Base-by-base conservation (phyloP, 331 rosid species). In the Quercus tomentella region DNA sequence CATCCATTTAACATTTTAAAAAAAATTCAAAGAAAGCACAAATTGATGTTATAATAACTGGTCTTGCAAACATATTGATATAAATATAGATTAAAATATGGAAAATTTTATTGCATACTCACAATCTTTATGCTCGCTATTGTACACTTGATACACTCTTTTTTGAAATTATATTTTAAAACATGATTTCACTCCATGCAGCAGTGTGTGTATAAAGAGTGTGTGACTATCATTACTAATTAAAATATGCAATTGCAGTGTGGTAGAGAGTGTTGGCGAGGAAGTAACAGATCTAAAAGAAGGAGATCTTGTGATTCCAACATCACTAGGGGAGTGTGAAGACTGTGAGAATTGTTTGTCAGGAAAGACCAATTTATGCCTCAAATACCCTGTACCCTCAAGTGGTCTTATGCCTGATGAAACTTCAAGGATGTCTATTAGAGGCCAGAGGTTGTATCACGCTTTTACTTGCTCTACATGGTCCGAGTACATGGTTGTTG, bases 221-320 rank as follows among this genome's bases (percentile, higher is more conserved):
- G 2, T 33, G 7, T 33, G 2, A 33, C 37, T 33, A 26, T 37
- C 2, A 37, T 37, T 37, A 45, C 52, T 45, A 45, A 45, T 45
- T 25, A 28, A 28, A 63, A 5, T 21, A 63, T 63, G 71, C 6
- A 72, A 55, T 22, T 74, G 72, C 80, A 90, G 92, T 17, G 77
- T 88, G 57, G 76, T 88, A 2, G 89, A 90, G 75, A 88, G 88
- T 73, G 67, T 87, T 7, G 91, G 91, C 4, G 89, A 83, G 56
- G 62, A 80, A 26, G 89, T 83, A 52, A 85, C 1, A 37, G 80
- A 57, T 63, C n/a, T 88, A 3, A 61, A 86, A 49, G 82, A 51
- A 76, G 94, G 94, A 55, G 94, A 90, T 33, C 6, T 80, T 0
- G 89, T 88, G 56, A 88, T 90, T 56, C 92, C 94, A 67, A 78